Base-by-base conservation (phyloP, 805 yeast species). In the Saturnispora zaruensis region DNA sequence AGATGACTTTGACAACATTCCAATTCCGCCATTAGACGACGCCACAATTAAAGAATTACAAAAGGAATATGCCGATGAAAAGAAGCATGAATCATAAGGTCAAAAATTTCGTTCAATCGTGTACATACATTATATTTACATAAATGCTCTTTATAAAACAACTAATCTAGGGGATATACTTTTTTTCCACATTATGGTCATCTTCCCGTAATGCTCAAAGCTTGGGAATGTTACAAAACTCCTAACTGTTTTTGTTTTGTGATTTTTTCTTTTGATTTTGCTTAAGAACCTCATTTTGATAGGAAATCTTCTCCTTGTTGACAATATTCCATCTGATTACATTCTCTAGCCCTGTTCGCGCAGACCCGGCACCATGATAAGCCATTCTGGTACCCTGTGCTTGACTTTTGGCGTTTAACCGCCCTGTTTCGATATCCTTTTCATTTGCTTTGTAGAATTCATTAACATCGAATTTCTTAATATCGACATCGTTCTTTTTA, bases 1-100 rank as follows among this genome's bases (percentile, higher is more conserved):
- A 60, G 96, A 89, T 62, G 96, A 91, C 55, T 88, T 91, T 64
- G 79, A 75, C 43, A 96, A 90, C 64, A 87, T 91, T 57, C 97
- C 97, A 38, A 81, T 91, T 57, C 99, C 99, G 44, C 97, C 98
- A 18, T 75, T 91, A 52, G 76, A 83, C 37, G 93, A 85, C 53
- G 81, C 75, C 48, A 93, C 88, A 63, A 73, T 91, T 61, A 78
- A 76, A 46, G 73, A 78, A 65, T 75, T 90, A 70, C 81, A 77
- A 66, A 73, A 76, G 61, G 95, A 87, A 64, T 86, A 84, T 61
- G 85, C 81, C 63, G 75, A 63, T 42, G 66, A 68, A 8, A 36
- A 36, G 20, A 36, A 36, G 55, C 66, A 70, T 58, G 48, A 49
- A 46, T 45, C 41, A 37, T 11, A 36, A 41, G 23, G 13, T 11